Conservation (phyloP, 2,329 filamentous ascomycete species). For the Raffaelea ambrosiae region DNA sequence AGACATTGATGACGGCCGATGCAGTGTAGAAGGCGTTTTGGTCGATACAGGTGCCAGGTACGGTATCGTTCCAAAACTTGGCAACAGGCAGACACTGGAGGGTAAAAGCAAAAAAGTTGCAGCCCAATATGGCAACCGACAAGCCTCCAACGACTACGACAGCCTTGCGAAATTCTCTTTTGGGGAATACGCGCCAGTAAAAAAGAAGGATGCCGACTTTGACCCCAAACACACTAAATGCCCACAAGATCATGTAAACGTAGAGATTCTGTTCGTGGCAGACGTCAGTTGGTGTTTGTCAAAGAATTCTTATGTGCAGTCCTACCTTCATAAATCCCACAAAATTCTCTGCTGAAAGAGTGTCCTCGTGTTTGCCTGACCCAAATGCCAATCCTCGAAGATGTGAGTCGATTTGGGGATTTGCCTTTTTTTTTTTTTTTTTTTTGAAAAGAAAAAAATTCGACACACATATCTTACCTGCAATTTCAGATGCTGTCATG, state of each 20-base stretch:
- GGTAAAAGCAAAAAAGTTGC: slow-evolving; percentile 9
- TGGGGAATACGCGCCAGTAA: slow-evolving; percentile 12
- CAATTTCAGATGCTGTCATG: slow-evolving; percentile 7
- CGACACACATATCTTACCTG: slow-evolving; percentile 5
- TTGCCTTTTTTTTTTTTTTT: too few relatives aligned
- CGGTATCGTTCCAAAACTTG: slow-evolving; percentile 8
- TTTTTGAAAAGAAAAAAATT: neutral
- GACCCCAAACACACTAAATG: slow-evolving; percentile 8
- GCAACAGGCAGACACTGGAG: slow-evolving; percentile 9
- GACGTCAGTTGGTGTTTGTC: too few relatives aligned
- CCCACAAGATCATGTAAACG: slow-evolving; percentile 11
- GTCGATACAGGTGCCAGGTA: slow-evolving; percentile 6
- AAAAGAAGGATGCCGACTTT: slow-evolving; percentile 12
- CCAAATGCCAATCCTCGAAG: slow-evolving; percentile 5
- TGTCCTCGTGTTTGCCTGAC: slow-evolving; percentile 9
- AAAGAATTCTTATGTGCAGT: neutral
- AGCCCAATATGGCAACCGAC: slow-evolving; percentile 2
- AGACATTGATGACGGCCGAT: slow-evolving; percentile 11
- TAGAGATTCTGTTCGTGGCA: slow-evolving; percentile 11
- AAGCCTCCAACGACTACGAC: slow-evolving; percentile 4
- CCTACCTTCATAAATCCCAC: slow-evolving; percentile 6
- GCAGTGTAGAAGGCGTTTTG: slow-evolving; percentile 9
- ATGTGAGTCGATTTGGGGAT: too few relatives aligned
- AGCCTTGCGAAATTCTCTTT: slow-evolving; percentile 3
- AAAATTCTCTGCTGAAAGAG: neutral